A percentile compares a stretch with the other conserved stretches of the same genome.
These are phyloP conservation scores for Domatiomyces catenatus DNA, from an alignment of 2,329 filamentous ascomycete genomes.

Conservation along the genomic window DNA sequence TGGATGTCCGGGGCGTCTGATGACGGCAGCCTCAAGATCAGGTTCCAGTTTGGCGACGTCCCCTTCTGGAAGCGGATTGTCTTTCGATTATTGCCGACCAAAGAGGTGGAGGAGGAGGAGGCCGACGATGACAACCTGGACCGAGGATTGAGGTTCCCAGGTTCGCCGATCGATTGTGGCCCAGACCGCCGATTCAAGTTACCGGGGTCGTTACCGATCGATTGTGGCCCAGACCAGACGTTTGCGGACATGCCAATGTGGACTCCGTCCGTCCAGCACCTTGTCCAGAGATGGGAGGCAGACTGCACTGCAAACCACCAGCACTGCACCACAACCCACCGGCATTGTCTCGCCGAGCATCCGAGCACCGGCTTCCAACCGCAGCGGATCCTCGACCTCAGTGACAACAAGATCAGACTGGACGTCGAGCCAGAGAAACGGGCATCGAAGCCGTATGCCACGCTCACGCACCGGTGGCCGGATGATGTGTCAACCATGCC, in stretches of 20 bases:
- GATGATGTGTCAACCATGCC: neutral
- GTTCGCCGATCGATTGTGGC: neutral
- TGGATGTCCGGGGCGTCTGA: neutral
- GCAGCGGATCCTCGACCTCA: neutral
- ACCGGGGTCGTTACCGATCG: too few species aligned
- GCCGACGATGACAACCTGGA: neutral
- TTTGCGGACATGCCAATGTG: neutral
- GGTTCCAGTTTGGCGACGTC: neutral
- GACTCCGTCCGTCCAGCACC: neutral
- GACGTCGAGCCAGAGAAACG: neutral
- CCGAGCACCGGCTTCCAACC: neutral
- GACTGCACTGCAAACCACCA: neutral
- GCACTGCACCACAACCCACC: neutral
- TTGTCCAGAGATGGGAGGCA: neutral
- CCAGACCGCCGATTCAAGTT: too few species aligned
- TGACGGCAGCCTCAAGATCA: neutral
- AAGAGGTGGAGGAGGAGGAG: neutral
- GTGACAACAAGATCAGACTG: neutral
- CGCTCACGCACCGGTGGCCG: neutral
- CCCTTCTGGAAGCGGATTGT: neutral
- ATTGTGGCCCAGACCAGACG: neutral
- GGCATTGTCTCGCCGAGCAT: neutral
- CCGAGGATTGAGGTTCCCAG: neutral
- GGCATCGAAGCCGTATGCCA: neutral
- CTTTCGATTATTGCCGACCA: neutral